Evolutionary conservation across 2,329 filamentous ascomycete genomes (phyloP).

Genomic region (Fusarium falciforme): DNA sequence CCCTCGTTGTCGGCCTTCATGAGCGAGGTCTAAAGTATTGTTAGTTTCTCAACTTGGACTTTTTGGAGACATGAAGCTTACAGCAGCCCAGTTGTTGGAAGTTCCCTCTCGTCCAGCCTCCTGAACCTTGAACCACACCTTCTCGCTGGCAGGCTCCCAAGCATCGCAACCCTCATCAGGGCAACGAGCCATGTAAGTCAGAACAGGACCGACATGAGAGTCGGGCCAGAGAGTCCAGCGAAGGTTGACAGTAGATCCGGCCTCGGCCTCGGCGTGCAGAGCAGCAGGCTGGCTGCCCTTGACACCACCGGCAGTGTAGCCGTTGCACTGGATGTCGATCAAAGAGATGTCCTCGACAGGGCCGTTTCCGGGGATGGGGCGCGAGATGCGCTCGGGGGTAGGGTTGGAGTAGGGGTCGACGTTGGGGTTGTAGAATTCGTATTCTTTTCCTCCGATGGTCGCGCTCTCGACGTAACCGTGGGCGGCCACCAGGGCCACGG

Average conservation of each 20-base stretch:
- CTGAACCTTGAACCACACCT: constrained; percentile 68
- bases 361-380: constrained; percentile 67
- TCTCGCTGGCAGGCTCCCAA: constrained; percentile 59
- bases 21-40: constrained; percentile 49
- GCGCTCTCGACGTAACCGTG: constrained; percentile 62
- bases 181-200: constrained; percentile 72
- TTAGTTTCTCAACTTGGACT: not conserved
- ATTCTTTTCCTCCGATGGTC: constrained; percentile 53
- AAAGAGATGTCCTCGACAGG: constrained; percentile 65
- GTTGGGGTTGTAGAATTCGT: constrained; percentile 53
- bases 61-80: constrained; percentile 33
- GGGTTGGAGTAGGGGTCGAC: constrained; percentile 57
- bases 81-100: constrained; percentile 59
- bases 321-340: constrained; percentile 67
- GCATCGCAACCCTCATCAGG: constrained; percentile 62
- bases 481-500: constrained; percentile 55
- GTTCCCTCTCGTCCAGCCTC: constrained; percentile 63
- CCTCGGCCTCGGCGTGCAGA: constrained; percentile 64
- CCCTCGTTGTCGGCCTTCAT: constrained; percentile 58
- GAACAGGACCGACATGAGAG: constrained; percentile 63
- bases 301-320: constrained; percentile 60
- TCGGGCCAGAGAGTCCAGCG: constrained; percentile 66
- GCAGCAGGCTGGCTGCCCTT: constrained; percentile 62
- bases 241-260: constrained; percentile 65
- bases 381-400: constrained; percentile 64